phyloP scores from a whole-genome alignment of 495 filamentous ascomycete species.

The Lophiostoma macrostomum region DNA sequence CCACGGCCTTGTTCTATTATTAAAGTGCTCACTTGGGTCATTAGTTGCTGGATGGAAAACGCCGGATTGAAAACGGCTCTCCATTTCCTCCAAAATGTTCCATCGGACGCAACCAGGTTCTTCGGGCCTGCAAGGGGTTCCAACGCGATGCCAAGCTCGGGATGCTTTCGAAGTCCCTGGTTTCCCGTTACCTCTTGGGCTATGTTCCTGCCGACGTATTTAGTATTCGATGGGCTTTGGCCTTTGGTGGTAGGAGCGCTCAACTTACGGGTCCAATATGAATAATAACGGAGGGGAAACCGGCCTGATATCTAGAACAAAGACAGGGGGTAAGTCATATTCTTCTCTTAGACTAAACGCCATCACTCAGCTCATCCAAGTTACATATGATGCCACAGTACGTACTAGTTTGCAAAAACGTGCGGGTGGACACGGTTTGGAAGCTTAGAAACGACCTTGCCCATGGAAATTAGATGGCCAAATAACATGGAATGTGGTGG shows the following conservation, averaged over 20 bases:
- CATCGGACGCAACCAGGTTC: conserved; percentile 17
- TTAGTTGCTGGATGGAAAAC: conserved; percentile 38
- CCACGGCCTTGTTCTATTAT: background rate
- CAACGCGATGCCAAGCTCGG: background rate
- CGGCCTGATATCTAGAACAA: conserved; percentile 43
- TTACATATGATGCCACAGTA: no score
- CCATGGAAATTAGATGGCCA: conserved; percentile 32
- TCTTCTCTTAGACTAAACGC: conserved; percentile 24
- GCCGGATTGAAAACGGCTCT: conserved; percentile 43
- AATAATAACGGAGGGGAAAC: conserved; percentile 38
- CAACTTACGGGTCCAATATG: conserved; percentile 42
- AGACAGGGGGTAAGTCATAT: conserved; percentile 37
- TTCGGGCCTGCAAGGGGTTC: background rate
- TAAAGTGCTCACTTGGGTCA: conserved; percentile 31
- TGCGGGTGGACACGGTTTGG: conserved; percentile 34
- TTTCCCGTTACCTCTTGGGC: conserved; percentile 43
- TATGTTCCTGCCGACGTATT: conserved; percentile 30
- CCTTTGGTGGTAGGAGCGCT: background rate
- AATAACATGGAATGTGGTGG: conserved; percentile 32
- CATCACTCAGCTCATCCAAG: no score
- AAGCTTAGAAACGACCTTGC: conserved; percentile 13
- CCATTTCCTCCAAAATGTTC: conserved; percentile 39
- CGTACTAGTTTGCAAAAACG: background rate
- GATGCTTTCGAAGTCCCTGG: background rate
- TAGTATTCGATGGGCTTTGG: background rate